A percentile compares a stretch with the other conserved stretches of the same genome.
phyloP scores from a whole-genome alignment of 805 yeast species.

The Alloascoidea africana region DNA sequence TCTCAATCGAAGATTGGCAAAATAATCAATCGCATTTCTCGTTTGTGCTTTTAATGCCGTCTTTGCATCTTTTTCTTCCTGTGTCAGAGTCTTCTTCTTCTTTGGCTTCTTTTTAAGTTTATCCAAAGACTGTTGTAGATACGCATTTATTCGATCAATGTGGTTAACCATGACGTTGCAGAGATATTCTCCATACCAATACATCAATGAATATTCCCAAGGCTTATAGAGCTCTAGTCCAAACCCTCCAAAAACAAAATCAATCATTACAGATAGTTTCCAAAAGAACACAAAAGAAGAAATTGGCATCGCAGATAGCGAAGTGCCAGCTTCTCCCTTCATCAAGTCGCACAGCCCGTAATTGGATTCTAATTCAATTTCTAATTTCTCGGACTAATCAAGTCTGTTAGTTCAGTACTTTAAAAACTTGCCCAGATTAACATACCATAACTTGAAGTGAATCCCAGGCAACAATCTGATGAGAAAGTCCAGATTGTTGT shows the following conservation, averaged over 20 bases:
- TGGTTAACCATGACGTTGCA: slow-evolving; percentile 26
- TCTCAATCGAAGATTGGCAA: slow-evolving; percentile 21
- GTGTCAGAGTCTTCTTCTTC: slow-evolving; percentile 18
- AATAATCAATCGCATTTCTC: slow-evolving; percentile 7
- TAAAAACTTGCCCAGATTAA: too few relatives aligned
- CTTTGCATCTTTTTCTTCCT: slow-evolving; percentile 26
- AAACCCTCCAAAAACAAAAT: slow-evolving; percentile 58
- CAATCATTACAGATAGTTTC: slow-evolving; percentile 59
- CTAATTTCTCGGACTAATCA: slow-evolving; percentile 59
- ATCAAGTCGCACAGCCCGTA: background rate
- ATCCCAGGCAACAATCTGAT: slow-evolving; percentile 52
- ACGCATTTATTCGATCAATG: slow-evolving; percentile 21
- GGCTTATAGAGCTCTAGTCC: slow-evolving; percentile 59
- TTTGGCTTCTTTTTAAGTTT: slow-evolving; percentile 6
- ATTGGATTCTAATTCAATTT: slow-evolving; percentile 22
- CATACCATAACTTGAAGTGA: slow-evolving; percentile 62
- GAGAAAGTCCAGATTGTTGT: slow-evolving; percentile 60
- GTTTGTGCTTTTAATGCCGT: slow-evolving; percentile 1
- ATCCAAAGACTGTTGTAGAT: slow-evolving; percentile 10
- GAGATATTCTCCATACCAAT: slow-evolving; percentile 51
- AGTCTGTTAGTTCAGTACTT: too few relatives aligned
- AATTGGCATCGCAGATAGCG: slow-evolving; percentile 39
- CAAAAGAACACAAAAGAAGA: slow-evolving; percentile 54
- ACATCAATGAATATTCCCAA: slow-evolving; percentile 53
- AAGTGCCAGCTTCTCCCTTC: background rate